Base-by-base conservation (phyloP, 352 stramenopile species). In the Globisporangium nodosum region DNA sequence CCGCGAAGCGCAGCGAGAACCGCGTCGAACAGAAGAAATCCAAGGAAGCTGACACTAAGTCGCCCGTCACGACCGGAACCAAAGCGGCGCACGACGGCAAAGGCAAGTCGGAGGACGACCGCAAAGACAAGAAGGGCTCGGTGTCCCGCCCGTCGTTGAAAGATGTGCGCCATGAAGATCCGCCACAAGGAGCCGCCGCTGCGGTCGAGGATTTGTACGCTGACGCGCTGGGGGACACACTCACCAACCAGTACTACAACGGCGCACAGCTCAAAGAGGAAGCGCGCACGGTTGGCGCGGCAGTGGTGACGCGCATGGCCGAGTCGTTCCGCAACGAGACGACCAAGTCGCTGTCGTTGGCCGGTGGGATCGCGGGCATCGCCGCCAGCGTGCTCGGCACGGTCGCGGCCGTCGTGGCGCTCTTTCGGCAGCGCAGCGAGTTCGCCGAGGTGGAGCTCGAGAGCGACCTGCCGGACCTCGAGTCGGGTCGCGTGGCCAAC, bases 321-420 rank as follows among this genome's bases (percentile, higher is more conserved):
- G 55, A 74, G 39, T 46, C 54, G 13, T 66, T 71, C 49, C 48
- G 45, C 27, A 18, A 64, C 21, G 47, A 60, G 8, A 47, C 49
- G 2, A 52, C 57, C 49, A 60, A 65, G 49, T 58, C 51, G 8
- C 16, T 65, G 18, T 21, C 56, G 33, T 24, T 66, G 24, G 15
- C 50, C 7, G 57, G 40, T 12, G 43, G 56, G 3, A 53, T 69
- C 15, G 56, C 53, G 3, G 68, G 64, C 1, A 49, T 64, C 12
- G 64, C 60, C 6, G 51, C 64, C 7, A 55, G 54, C 16, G 54
- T 61, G 4, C 11, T 67, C 3, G 68, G 50, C 24, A 60, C 63
- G 11, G 12, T 74, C 20, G 31, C 71, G 16, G 59, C 53, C 18
- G 8, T 70, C 24, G n/a, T 74, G 18, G 53, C 46, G 18, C 56